phyloP scores from a whole-genome alignment of 169 alveolate genomes.

The Eimeria falciformis region DNA sequence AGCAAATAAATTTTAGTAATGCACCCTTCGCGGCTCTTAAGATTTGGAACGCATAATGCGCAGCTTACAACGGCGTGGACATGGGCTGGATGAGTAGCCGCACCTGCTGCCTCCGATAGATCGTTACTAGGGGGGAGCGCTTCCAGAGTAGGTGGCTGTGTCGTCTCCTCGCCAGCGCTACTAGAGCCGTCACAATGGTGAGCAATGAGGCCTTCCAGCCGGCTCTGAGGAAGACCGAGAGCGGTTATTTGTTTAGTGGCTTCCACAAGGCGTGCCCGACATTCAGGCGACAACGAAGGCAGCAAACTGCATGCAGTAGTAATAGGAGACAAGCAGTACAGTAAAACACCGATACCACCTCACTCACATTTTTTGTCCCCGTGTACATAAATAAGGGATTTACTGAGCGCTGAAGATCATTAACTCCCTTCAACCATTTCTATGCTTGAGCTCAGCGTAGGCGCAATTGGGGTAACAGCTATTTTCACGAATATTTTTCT shows the following conservation, averaged over 20 bases:
- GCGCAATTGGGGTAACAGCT: too few species aligned
- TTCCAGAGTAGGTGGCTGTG: constrained; percentile 4
- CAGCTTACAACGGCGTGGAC: too few species aligned
- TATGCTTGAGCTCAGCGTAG: too few species aligned
- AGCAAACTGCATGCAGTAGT: constrained; percentile 58
- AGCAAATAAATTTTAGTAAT: too few species aligned
- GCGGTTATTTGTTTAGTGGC: constrained; percentile 60
- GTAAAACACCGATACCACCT: too few species aligned
- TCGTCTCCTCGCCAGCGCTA: constrained; percentile 55
- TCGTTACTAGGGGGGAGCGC: neutral
- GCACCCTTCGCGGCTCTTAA: too few species aligned
- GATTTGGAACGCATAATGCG: too few species aligned
- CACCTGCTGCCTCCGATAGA: constrained; percentile 39
- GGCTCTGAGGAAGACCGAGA: constrained; percentile 46
- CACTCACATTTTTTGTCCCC: too few species aligned
- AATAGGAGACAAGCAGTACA: neutral
- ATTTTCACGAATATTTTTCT: too few species aligned
- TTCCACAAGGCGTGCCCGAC: constrained; percentile 70
- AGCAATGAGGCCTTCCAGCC: constrained; percentile 44
- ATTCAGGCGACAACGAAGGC: constrained; percentile 61
- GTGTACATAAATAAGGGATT: too few species aligned
- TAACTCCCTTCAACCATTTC: too few species aligned
- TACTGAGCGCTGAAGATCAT: too few species aligned
- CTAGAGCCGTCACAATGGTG: constrained; percentile 49
- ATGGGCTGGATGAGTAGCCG: constrained; percentile 11